Evolutionary conservation across 2,329 filamentous ascomycete genomes (phyloP).

Genomic region (Fusarium secorum): DNA sequence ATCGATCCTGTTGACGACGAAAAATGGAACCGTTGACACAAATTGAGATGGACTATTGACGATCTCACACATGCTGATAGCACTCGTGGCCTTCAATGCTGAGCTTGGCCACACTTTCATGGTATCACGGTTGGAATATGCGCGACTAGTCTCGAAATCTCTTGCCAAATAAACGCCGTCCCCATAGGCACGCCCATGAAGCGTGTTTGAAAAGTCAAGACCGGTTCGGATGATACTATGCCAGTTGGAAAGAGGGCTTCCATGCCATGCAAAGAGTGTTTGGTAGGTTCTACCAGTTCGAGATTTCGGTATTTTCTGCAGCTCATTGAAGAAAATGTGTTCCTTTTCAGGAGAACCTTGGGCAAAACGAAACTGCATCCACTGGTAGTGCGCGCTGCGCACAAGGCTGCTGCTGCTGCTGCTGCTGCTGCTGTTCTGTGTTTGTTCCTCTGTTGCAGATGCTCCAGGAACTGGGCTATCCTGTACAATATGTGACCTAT

Average conservation of each 20-base stretch:
- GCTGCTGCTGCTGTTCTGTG: constrained; percentile 30
- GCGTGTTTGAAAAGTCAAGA: constrained; percentile 70
- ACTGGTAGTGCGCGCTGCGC: constrained; percentile 65
- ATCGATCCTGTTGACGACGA: constrained; percentile 77
- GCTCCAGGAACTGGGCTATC: constrained; percentile 58
- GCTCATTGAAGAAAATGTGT: constrained; percentile 71
- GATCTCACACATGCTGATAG: constrained; percentile 83
- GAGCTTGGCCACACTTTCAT: constrained; percentile 69
- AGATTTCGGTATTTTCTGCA: constrained; percentile 54
- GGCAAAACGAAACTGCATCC: constrained; percentile 85
- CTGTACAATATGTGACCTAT: constrained; percentile 84
- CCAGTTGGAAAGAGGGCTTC: constrained; percentile 80
- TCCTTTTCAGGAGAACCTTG: constrained; percentile 92
- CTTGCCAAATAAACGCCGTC: constrained; percentile 82
- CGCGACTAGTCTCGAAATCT: constrained; percentile 17
- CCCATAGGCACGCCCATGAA: constrained; percentile 75
- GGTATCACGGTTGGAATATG: constrained; percentile 4
- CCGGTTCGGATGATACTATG: constrained; percentile 88
- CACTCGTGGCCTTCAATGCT: constrained; percentile 62
- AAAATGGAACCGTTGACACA: constrained; percentile 61
- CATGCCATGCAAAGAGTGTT: constrained; percentile 88
- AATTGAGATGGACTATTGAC: constrained; percentile 76
- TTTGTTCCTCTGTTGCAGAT: neutral
- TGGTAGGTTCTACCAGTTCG: constrained; percentile 57
- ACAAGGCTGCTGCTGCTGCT: constrained; percentile 53